phyloP scores from a whole-genome alignment of 495 filamentous ascomycete species.

The Hypoxylon rickii region DNA sequence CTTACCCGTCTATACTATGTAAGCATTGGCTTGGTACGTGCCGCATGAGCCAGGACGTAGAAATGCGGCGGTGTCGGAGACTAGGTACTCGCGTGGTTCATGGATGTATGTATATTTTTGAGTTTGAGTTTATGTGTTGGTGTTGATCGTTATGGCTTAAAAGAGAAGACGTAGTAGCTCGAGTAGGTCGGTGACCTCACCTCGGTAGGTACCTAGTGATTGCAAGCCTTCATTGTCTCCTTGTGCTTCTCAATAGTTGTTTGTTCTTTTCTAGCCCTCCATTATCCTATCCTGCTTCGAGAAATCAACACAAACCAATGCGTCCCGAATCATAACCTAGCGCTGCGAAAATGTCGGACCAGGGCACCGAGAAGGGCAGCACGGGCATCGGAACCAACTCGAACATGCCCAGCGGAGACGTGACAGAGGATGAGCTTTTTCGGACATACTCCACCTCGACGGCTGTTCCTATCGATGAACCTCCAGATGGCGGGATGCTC shows the following conservation, averaged over 20 bases:
- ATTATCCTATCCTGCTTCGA: too few relatives aligned
- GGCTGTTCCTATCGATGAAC: constrained; percentile 10
- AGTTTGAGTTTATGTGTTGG: too few relatives aligned
- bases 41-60: constrained; percentile 2
- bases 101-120: too few relatives aligned
- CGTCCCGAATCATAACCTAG: background rate
- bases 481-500: constrained; percentile 43
- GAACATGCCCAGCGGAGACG: background rate
- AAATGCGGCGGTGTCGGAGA: constrained; percentile 23
- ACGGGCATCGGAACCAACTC: background rate
- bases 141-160: too few relatives aligned
- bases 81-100: too few relatives aligned
- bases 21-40: too few relatives aligned
- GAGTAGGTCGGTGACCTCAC: too few relatives aligned
- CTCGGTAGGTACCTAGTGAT: too few relatives aligned
- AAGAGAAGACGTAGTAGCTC: too few relatives aligned
- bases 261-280: background rate
- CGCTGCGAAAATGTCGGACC: background rate
- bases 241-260: too few relatives aligned
- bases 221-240: too few relatives aligned
- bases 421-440: background rate
- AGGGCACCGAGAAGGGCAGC: background rate
- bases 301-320: background rate
- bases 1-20: too few relatives aligned
- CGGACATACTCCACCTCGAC: background rate